Conservation (phyloP, 164 flowering plant species). For the Santalum album region DNA sequence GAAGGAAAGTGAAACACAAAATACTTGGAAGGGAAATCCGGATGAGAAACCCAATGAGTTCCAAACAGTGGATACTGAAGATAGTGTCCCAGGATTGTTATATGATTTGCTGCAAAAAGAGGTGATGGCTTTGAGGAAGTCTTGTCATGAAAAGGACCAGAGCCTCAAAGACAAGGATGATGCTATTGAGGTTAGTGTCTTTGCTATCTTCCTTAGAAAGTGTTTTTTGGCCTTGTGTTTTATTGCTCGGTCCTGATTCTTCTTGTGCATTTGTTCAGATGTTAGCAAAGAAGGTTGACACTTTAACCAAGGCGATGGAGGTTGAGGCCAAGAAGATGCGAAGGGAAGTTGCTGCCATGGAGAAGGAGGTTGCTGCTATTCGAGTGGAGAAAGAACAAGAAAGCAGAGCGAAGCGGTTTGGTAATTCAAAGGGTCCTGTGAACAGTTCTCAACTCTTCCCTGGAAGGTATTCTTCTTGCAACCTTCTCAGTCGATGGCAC, state of each 20-base stretch:
- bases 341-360: conserved; percentile 96
- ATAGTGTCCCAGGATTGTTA: conserved; percentile 67
- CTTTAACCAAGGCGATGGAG: conserved; percentile 93
- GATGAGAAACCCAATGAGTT: conserved; percentile 65
- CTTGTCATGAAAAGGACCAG: conserved; percentile 93
- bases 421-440: conserved; percentile 50
- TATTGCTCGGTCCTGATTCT: background rate
- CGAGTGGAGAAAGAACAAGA: conserved; percentile 95
- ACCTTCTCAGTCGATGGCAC: background rate
- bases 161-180: conserved; percentile 98
- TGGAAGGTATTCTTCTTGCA: conserved; percentile 54
- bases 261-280: conserved; percentile 38
- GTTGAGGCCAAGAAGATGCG: conserved; percentile 98
- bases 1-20: conserved; percentile 42
- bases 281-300: conserved; percentile 94
- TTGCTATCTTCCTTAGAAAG: conserved; percentile 4
- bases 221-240: background rate
- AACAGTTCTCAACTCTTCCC: conserved; percentile 66
- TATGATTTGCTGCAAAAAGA: conserved; percentile 93
- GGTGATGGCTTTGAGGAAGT: conserved; percentile 79
- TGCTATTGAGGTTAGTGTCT: conserved; percentile 92
- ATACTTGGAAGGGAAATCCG: conserved; percentile 48
- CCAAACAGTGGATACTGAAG: conserved; percentile 45
- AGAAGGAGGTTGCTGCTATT: conserved; percentile 94
- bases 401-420: conserved; percentile 63